Base-by-base conservation (phyloP, 83 land plant species). In the Picea abies region DNA sequence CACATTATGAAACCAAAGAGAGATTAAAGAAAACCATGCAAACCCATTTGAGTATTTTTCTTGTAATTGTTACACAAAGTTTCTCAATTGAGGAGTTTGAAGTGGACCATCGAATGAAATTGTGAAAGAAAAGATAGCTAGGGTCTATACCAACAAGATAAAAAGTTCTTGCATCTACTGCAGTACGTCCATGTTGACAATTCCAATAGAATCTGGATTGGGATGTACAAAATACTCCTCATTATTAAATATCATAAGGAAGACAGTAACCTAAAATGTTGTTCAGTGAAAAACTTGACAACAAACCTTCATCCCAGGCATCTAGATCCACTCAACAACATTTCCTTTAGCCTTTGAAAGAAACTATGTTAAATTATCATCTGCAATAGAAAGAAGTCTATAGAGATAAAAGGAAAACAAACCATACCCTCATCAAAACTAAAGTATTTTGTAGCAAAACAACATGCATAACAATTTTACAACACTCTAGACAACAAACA, bases 151-250 rank as follows among this genome's bases (percentile, higher is more conserved):
- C 90, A 22, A 96, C 98, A 78, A 96, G 91, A 70, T 94, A 96
- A 80, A 96, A 96, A 29, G 95, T 96, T 84, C 98, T 92, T 80
- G 98, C 96, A 86, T 96, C 98, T 65, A 96, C 92, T 12, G 96
- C 98, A 80, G 92, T 75, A 86, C 96, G 87, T 82, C 94, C 92
- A 83, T 92, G 95, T 76, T 89, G 84, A 93, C 86, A 91, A 92
- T 96, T 87, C 95, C 98, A 88, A 90, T 87, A 88, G 96, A 91
- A 94, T 96, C 98, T 92, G 98, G 98, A 96, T 96, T 96, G 94
- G 98, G 98, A 96, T 96, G 89, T 69, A 86, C 62, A 68, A 17
- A 76, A 56, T 11, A 14, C n/a, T n/a, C n/a, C n/a, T n/a, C n/a
- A n/a, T n/a, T n/a, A n/a, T n/a, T n/a, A n/a, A n/a, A n/a, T n/a